Evolutionary conservation across 208 protist genomes (phyloP).

Genomic region (Acanthamoeba royreba): DNA sequence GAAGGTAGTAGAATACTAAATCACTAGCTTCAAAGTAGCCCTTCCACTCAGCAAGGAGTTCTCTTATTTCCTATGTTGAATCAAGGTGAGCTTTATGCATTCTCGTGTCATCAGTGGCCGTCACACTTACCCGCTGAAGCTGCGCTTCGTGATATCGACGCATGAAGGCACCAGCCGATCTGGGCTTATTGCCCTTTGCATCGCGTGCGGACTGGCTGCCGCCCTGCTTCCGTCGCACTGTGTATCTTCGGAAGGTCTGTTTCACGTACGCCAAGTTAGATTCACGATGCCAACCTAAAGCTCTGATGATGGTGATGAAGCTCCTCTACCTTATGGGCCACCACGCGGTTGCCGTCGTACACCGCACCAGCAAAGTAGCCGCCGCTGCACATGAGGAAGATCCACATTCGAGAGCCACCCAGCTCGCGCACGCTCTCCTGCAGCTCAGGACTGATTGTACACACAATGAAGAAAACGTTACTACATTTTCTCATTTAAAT

Average conservation of each 20-base stretch:
- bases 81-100: neutral
- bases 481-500: neutral
- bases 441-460: neutral
- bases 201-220: conserved; percentile 59
- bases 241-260: conserved; percentile 63
- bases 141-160: conserved; percentile 62
- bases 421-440: neutral
- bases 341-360: neutral
- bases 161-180: conserved; percentile 58
- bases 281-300: too few relatives aligned
- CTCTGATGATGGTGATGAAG: too few relatives aligned
- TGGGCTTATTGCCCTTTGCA: conserved; percentile 29
- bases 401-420: neutral
- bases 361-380: conserved; percentile 56
- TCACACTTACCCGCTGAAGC: conserved; percentile 21
- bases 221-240: conserved; percentile 59
- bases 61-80: neutral
- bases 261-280: too few relatives aligned
- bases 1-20: neutral
- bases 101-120: neutral
- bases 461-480: neutral
- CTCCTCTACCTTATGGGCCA: conserved; percentile 25
- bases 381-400: conserved; percentile 50
- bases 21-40: neutral
- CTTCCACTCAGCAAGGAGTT: neutral